Evolutionary conservation across 345 rosid species (phyloP).

Genomic region (Mangifera indica): DNA sequence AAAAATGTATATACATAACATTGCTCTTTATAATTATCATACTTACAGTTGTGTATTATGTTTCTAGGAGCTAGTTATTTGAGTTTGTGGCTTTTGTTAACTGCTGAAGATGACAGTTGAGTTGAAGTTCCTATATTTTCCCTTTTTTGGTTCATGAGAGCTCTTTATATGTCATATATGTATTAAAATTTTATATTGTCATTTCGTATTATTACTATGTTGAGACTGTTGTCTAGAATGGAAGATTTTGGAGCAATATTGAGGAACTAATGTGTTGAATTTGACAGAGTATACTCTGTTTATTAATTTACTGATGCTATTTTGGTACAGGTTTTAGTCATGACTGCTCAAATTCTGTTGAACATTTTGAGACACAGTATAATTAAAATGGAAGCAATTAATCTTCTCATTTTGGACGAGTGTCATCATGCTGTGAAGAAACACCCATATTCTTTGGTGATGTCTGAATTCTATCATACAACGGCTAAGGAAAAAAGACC

Average conservation of each 20-base stretch:
- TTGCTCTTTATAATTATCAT: too few species aligned
- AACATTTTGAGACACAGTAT: slow-evolving; percentile 97
- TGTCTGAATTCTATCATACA: slow-evolving; percentile 98
- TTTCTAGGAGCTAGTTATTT: neutral
- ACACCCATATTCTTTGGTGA: slow-evolving; percentile 95
- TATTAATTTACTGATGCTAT: slow-evolving; percentile 11
- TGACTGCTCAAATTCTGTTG: slow-evolving; percentile 96
- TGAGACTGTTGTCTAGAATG: neutral
- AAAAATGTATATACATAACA: too few species aligned
- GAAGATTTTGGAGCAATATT: neutral
- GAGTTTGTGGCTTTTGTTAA: neutral
- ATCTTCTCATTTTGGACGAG: slow-evolving; percentile 92
- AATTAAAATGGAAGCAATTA: slow-evolving; percentile 80
- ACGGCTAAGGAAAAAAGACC: slow-evolving; percentile 88
- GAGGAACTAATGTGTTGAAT: neutral
- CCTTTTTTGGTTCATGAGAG: neutral
- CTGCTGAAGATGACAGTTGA: neutral
- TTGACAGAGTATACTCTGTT: neutral
- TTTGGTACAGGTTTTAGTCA: slow-evolving; percentile 70
- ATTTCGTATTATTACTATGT: neutral
- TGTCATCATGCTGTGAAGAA: slow-evolving; percentile 99
- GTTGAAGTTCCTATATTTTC: neutral
- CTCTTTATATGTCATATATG: neutral
- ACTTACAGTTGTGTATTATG: neutral
- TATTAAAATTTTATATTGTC: neutral